Evolutionary conservation across 2,329 filamentous ascomycete species (phyloP), one percentile per base, ranked within the genome.

Genomic region (Exutisphaerella laricina): DNA sequence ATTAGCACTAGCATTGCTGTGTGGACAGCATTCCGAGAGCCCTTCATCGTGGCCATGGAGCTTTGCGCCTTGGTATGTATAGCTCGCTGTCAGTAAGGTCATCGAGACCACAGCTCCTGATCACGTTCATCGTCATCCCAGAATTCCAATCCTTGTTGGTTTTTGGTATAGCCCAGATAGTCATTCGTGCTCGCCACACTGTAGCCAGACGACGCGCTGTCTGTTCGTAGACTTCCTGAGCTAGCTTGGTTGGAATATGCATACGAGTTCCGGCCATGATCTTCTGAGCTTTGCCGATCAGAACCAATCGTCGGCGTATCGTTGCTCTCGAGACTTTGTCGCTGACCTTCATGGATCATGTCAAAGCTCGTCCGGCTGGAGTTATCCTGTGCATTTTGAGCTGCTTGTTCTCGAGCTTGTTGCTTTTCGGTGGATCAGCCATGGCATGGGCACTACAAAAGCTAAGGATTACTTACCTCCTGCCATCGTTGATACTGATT

Each of bases 401-500:
- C 43, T 39, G 50, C 49, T 37, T 57, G 55, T 37, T 61, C 53
- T 12, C 54, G 52, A 16, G 56, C 48, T 58, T 62, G 58, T 54
- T 61, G 58, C 59, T 62, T 33, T 12, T 6, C n/a, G n/a, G n/a
- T n/a, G n/a, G n/a, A n/a, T n/a, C n/a, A n/a, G n/a, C n/a, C n/a
- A 8, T 33, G 4, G 13, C 14, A 37, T 22, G 4, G 10, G 18
- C 7, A 9, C 22, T 9, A 16, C 4, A 22, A 3, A 21, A 13
- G 8, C 18, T 13, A 43, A n/a, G n/a, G n/a, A 26, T 20, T 17
- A 45, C 61, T 58, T 38, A 65, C 63, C 59, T 65, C 58, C 49
- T 64, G 61, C 57, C 57, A 64, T 28, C 56, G 49, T 56, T 65
- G 61, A 34, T 64, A 63, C 49, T 64, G 60, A 28, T 51, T 56